Base-by-base conservation (phyloP, 1,284 basidiomycete genomes). In the Takashimella tepidaria region DNA sequence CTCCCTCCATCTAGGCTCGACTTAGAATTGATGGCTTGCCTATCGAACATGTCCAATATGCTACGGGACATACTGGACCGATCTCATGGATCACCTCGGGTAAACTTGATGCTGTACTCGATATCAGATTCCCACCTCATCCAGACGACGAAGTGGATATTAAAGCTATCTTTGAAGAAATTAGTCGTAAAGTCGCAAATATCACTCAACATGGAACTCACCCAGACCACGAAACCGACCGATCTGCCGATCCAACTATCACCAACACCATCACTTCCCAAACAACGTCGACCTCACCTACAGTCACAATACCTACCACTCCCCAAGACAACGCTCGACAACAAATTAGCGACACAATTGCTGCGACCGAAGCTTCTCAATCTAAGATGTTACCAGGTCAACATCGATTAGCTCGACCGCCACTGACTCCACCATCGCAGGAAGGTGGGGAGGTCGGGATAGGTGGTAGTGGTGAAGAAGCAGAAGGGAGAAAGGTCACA, bases 21-120 rank as follows among this genome's bases (percentile, higher is more conserved):
- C 86, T 98, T 73, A 85, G 95, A 12, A 92, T 98, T 54, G 95
- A 99, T 70, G 95, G 96, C 20, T 85, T 98, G 48, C 93, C 91
- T 58, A 87, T 99, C 64, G 96, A 99, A 75, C 95, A 99, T 69
- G 80, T 97, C 43, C 91, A 98, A 76, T 85, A 86, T 49, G 86
- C 88, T 49, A 84, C 86, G 2, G 86, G 86, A 4, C 82, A 84
- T 56, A 74, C 75, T 1, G 92, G 95, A 0, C 92, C 95, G 3
- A 85, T 98, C 56, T 91, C 90, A 3, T 98, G 96, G 95, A 92
- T 99, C 60, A 89, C 87, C 1, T 90, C 92, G 0, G 96, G 96
- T 46, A 95, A 95, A 75, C 84, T 97, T 26, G 95, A 99, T 67
- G 88, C 92, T 3, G 96, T 99, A 3, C 83, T 98, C 19, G 95